Percentiles rank a stretch among this genome's conserved stretches.
Conservation (phyloP, 805 yeast genomes). For the Saccharomycopsis fibuligera region DNA sequence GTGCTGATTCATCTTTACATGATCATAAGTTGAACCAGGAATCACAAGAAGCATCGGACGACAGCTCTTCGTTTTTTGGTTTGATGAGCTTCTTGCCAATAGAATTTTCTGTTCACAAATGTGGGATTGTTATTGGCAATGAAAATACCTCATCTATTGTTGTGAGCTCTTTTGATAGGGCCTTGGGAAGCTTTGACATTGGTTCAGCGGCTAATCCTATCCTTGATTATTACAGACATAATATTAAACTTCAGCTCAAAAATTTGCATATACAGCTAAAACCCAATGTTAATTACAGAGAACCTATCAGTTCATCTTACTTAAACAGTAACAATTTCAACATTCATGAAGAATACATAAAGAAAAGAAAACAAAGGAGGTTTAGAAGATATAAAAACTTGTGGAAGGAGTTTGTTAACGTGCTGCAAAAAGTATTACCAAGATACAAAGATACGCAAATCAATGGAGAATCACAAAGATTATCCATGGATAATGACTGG, state of each 20-base stretch:
- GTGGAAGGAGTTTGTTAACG: slow-evolving; percentile 23
- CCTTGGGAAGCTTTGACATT: slow-evolving; percentile 54
- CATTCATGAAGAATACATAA: slow-evolving; percentile 24
- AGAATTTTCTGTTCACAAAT: slow-evolving; percentile 49
- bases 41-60: too few relatives aligned
- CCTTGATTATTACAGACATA: slow-evolving; percentile 51
- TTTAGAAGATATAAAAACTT: slow-evolving; percentile 19
- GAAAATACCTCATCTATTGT: slow-evolving; percentile 66
- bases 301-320: slow-evolving; percentile 23
- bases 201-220: slow-evolving; percentile 36
- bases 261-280: slow-evolving; percentile 55
- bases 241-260: slow-evolving; percentile 38
- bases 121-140: slow-evolving; percentile 78
- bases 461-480: background rate
- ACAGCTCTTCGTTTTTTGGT: slow-evolving; percentile 3
- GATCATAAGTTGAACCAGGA: too few relatives aligned
- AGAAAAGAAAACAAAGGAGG: slow-evolving; percentile 19
- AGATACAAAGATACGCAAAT: background rate
- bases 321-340: slow-evolving; percentile 25
- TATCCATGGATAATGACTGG: slow-evolving; percentile 50
- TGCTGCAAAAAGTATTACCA: slow-evolving; percentile 21
- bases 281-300: slow-evolving; percentile 63
- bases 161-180: slow-evolving; percentile 51
- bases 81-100: slow-evolving; percentile 48
- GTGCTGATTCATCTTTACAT: too few relatives aligned